Evolutionary conservation across 805 yeast species (phyloP).

Genomic region (Zygoascus flipseniorum): DNA sequence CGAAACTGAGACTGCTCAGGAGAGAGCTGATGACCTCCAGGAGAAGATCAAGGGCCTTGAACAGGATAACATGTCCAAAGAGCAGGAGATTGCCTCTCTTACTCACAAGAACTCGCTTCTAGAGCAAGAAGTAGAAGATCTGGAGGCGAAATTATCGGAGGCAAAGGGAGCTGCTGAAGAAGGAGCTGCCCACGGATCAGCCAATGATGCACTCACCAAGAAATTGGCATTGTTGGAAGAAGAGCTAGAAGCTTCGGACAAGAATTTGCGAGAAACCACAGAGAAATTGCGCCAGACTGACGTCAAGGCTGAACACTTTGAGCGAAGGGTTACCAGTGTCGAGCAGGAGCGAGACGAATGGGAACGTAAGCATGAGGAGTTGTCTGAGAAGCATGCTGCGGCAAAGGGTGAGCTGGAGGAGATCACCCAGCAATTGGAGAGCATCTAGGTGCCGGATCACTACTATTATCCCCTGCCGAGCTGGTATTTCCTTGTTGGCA

Average conservation of each 20-base stretch:
- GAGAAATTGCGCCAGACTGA: slow-evolving; percentile 92
- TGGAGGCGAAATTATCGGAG: slow-evolving; percentile 64
- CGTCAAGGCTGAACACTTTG: slow-evolving; percentile 91
- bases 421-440: slow-evolving; percentile 92
- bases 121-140: slow-evolving; percentile 69
- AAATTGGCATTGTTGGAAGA: slow-evolving; percentile 84
- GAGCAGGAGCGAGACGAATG: slow-evolving; percentile 87
- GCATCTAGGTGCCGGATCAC: slow-evolving; percentile 23
- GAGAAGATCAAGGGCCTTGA: slow-evolving; percentile 80
- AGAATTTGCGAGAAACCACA: slow-evolving; percentile 85
- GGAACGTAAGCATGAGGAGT: slow-evolving; percentile 86
- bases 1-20: slow-evolving; percentile 97
- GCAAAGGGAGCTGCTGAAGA: slow-evolving; percentile 85
- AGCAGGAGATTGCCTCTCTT: slow-evolving; percentile 88
- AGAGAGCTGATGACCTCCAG: slow-evolving; percentile 81
- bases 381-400: slow-evolving; percentile 68
- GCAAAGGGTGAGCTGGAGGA: slow-evolving; percentile 94
- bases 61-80: slow-evolving; percentile 86
- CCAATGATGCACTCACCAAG: slow-evolving; percentile 85
- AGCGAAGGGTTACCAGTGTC: slow-evolving; percentile 84
- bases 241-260: slow-evolving; percentile 84
- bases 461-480: too few relatives aligned
- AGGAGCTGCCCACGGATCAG: slow-evolving; percentile 76
- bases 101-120: slow-evolving; percentile 84
- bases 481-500: too few relatives aligned